Percentiles rank a stretch among this genome's conserved stretches.
These are phyloP conservation scores for Synchytrium microbalum DNA, from an alignment of 371 early-diverging fungal species.

Conservation along the genomic window DNA sequence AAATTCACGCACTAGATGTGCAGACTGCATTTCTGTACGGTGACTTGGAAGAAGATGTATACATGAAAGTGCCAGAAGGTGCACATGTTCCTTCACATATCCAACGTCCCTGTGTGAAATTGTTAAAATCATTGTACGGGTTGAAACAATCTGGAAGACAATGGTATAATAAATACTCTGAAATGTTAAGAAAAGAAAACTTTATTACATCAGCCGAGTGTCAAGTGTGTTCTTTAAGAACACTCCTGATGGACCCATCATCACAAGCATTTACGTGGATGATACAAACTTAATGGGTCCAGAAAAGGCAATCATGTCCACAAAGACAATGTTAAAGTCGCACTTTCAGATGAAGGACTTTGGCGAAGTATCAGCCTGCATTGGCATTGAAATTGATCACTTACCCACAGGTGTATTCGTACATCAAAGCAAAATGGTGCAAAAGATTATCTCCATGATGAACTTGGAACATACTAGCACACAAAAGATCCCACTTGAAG, in stretches of 20 bases:
- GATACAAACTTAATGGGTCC: constrained; percentile 12
- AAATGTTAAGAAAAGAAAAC: background rate
- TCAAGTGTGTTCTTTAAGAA: background rate
- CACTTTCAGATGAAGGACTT: constrained; percentile 9
- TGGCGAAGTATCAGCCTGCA: constrained; percentile 5
- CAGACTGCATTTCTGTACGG: constrained; percentile 17
- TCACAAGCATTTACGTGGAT: background rate
- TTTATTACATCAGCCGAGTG: background rate
- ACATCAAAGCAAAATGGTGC: constrained; percentile 8
- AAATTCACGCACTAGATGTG: constrained; percentile 26
- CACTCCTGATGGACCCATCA: background rate
- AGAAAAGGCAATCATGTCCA: background rate
- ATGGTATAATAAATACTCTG: background rate
- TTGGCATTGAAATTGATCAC: constrained; percentile 14
- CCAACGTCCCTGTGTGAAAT: background rate
- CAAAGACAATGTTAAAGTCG: background rate
- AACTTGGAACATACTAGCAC: too few species aligned
- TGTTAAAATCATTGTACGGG: constrained; percentile 2
- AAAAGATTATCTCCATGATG: constrained; percentile 4
- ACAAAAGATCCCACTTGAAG: too few species aligned
- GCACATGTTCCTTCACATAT: background rate
- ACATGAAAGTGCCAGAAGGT: constrained; percentile 24
- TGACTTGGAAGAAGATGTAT: constrained; percentile 14
- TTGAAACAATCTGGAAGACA: constrained; percentile 2
- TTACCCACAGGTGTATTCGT: constrained; percentile 2